phyloP scores from a whole-genome alignment of 2,329 filamentous ascomycete genomes.

The Ophiostoma pallidulum region DNA sequence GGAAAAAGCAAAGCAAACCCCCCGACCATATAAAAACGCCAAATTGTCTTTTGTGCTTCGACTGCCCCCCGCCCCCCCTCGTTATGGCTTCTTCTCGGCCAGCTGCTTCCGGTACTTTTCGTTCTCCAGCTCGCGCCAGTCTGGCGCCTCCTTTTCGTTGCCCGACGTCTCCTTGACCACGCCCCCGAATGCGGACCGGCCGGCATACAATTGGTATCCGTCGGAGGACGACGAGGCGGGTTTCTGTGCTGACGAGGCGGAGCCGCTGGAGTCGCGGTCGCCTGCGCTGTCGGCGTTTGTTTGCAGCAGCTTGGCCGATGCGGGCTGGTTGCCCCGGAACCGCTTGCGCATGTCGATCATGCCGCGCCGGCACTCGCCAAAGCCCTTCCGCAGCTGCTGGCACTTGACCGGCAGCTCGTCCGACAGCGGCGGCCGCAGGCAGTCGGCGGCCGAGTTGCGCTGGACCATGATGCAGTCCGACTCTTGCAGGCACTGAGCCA shows the following conservation, averaged over 20 bases:
- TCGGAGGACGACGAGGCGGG: not conserved
- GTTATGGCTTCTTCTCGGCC: conserved; percentile 17
- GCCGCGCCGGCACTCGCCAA: conserved; percentile 90
- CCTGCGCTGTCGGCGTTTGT: conserved; percentile 35
- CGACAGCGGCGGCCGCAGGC: conserved; percentile 71
- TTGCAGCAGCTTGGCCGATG: conserved; percentile 49
- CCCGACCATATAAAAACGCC: not conserved
- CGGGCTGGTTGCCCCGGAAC: conserved; percentile 87
- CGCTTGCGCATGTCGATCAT: conserved; percentile 98
- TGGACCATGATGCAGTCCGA: conserved; percentile 94
- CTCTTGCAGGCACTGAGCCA: conserved; percentile 90
- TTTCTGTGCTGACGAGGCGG: not conserved
- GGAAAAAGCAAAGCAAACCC: not conserved
- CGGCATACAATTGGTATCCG: conserved; percentile 69
- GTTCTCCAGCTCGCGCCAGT: conserved; percentile 58
- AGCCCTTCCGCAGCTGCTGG: conserved; percentile 86
- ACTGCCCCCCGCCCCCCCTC: not conserved
- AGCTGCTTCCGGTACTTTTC: conserved; percentile 43
- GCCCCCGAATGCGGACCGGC: conserved; percentile 58
- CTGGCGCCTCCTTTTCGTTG: conserved; percentile 50
- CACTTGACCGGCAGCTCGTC: conserved; percentile 79
- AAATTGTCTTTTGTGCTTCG: not conserved
- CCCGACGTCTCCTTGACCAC: conserved; percentile 57
- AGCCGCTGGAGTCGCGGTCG: conserved; percentile 36
- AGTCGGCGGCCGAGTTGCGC: conserved; percentile 77